Base-by-base conservation (phyloP, 345 rosid genomes). In the Ailanthus altissimus region DNA sequence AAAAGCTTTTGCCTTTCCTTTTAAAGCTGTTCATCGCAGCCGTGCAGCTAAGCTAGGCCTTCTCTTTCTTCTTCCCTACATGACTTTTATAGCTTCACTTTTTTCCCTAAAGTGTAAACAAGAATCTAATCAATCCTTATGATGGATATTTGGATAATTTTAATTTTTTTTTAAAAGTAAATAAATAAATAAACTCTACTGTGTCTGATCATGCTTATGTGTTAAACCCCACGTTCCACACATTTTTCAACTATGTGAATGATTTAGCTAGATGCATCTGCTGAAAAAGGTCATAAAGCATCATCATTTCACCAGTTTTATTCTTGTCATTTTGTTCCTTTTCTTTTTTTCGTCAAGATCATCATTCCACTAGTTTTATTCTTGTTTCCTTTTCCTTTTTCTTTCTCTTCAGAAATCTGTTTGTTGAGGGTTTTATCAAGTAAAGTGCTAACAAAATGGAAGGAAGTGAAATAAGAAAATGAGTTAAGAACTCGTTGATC, bases 31-130 rank as follows among this genome's bases (percentile, higher is more conserved):
- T 42, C 50, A n/a, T 65, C 4, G 73, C 60, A 8, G 49, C 38
- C 3, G 38, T 1, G 38, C 38, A 32, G 38, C 38, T 32, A 32
- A 32, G 38, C 38, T 32, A 32, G 38, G 21, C 10, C 14, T 23
- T 45, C 23, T 49, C 36, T 49, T 36, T 49, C 47, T 74, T 50
- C 21, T 47, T 50, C 59, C 16, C 38, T 46, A 60, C 59, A 25
- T 5, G 38, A n/a, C 70, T 50, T 36, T 75, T 63, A 21, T 75
- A 63, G 70, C 50, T 64, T 47, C 21, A 32, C 51, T 63, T 75
- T 74, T 73, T 60, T 3, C 77, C 77, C 77, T 75, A 63, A 75
- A 74, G 71, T 75, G 71, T 32, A 7, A 64, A 51, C 77, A 63
- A 62, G 65, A 50, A 64, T 63, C 70, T 75, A 5, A 46, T 61